Evolutionary conservation across 805 yeast species (phyloP).

Genomic region (Candida hispaniensis): DNA sequence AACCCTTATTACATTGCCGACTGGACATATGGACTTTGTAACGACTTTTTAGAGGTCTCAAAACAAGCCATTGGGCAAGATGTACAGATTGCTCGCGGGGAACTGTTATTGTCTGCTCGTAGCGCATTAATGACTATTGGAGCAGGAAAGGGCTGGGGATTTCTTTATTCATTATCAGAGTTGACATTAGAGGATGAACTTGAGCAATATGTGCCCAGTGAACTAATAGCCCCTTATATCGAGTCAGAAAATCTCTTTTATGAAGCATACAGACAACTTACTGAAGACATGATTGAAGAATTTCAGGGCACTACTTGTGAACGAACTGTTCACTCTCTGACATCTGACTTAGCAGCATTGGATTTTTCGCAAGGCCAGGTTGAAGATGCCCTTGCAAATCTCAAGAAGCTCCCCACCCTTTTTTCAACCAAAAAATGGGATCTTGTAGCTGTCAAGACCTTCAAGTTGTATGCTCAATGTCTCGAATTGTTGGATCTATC

Average conservation of each 20-base stretch:
- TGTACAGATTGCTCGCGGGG: conserved; percentile 33
- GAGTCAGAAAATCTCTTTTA: conserved; percentile 31
- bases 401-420: conserved; percentile 58
- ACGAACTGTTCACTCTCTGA: conserved; percentile 59
- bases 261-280: conserved; percentile 39
- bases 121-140: conserved; percentile 31
- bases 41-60: conserved; percentile 32
- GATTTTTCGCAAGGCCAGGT: conserved; percentile 49
- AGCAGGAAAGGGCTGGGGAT: conserved; percentile 22
- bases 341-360: conserved; percentile 68
- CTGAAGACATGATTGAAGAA: conserved; percentile 45
- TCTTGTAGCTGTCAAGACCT: conserved; percentile 50
- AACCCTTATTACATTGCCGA: conserved; percentile 23
- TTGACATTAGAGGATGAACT: conserved; percentile 19
- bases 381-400: conserved; percentile 48
- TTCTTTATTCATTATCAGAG: conserved; percentile 27
- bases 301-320: conserved; percentile 44
- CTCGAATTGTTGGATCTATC: conserved; percentile 29
- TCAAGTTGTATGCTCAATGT: conserved; percentile 60
- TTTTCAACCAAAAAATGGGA: conserved; percentile 69
- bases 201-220: conserved; percentile 19
- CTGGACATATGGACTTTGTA: conserved; percentile 32
- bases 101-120: conserved; percentile 32
- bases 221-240: conserved; percentile 25
- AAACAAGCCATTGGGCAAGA: conserved; percentile 29